Conservation (phyloP, 2,329 filamentous ascomycete genomes). For the Erysiphe neolycopersici region DNA sequence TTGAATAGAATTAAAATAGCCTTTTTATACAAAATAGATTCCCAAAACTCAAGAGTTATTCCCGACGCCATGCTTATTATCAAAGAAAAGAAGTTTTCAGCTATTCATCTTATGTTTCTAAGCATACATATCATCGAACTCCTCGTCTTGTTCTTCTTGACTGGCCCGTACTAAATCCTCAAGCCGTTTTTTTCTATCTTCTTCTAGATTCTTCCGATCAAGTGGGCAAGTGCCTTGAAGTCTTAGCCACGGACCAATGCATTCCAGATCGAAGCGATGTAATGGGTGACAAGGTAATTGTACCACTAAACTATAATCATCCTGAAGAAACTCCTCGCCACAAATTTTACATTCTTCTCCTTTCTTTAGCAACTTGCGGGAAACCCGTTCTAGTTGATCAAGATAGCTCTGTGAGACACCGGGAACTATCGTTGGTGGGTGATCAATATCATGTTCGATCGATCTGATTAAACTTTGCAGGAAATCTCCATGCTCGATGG, state of each 20-base stretch:
- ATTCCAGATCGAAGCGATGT: conserved; percentile 39
- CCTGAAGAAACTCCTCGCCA: conserved; percentile 32
- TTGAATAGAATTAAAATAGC: no score
- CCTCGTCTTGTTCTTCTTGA: conserved; percentile 17
- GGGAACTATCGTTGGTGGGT: conserved; percentile 23
- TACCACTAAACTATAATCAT: conserved; percentile 34
- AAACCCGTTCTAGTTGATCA: conserved; percentile 30
- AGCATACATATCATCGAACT: conserved; percentile 25
- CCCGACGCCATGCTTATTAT: no score
- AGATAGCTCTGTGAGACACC: conserved; percentile 33
- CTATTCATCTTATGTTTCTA: conserved; percentile 4
- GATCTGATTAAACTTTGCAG: conserved; percentile 21
- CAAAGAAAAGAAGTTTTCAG: no score
- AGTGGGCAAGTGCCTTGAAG: conserved; percentile 37
- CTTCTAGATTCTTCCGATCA: conserved; percentile 30
- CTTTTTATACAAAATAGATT: no score
- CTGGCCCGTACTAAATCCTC: conserved; percentile 9
- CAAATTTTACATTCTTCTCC: conserved; percentile 35
- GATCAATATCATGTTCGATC: conserved; percentile 24
- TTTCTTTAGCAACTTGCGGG: conserved; percentile 20
- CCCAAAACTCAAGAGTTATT: no score
- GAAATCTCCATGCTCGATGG: conserved; percentile 17
- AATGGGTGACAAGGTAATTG: conserved; percentile 31
- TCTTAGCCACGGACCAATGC: conserved; percentile 36
- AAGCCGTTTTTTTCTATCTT: conserved; percentile 20